Base-by-base conservation (phyloP, 208 protist species). In the Angomonas ambiguus region DNA sequence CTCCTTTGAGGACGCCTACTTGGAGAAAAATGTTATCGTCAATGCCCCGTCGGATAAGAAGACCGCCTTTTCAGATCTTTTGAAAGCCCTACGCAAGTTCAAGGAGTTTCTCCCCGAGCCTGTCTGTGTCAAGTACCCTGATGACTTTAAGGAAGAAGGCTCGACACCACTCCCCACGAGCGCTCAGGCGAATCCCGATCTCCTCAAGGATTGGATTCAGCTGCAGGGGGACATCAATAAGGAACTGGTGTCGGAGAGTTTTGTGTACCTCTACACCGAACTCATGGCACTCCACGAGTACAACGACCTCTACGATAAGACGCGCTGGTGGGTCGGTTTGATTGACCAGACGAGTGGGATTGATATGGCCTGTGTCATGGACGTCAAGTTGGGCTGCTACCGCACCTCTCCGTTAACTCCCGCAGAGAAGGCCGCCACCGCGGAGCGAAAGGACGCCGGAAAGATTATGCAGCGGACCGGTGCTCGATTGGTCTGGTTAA, bases 351-450 rank as follows among this genome's bases (percentile, higher is more conserved):
- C 76, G 8, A 66, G 53, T 16, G 74, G 70, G 22, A 76, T 89
- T 62, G 24, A 13, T 20, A 48, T 30, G 60, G 76, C 83, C 5
- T 88, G 77, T 61, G 75, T 83, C n/a, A 79, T 88, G 71, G 88
- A 94, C 60, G 53, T 91, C 33, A 94, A 94, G 67, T 32, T 94
- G 18, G 88, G 88, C 48, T 81, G 69, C 59, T 63, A 84, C n/a
- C 82, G 84, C 2, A 76, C 87, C 70, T 88, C 84, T 1, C 88
- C 82, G 6, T 58, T 85, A n/a, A 91, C 88, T 8, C 68, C 75
- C 20, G 53, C 42, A 16, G 78, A 71, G 18, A 94, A 91, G 63
- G 51, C 87, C 10, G 65, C 35, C 11, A 78, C 77, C 28, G 83
- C 88, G 51, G 41, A 65, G 48, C 69, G 66, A 31, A 85, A 88